Base-by-base conservation (phyloP, 2,329 filamentous ascomycete species). In the Bipolaris oryzae region DNA sequence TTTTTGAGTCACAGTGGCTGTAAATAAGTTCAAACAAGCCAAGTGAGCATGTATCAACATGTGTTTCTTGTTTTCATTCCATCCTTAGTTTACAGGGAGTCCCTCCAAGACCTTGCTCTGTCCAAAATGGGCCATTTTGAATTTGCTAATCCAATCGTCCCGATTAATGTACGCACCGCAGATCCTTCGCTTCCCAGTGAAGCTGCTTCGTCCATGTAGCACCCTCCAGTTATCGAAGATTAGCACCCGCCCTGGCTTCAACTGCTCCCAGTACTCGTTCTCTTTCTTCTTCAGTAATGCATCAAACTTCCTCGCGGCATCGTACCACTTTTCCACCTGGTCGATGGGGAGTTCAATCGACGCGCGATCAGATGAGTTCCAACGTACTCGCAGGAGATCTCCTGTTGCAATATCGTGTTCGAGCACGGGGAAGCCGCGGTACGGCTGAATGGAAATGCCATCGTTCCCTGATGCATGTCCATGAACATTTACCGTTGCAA, bases 171-270 rank as follows among this genome's bases (percentile, higher is more conserved):
- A 98, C 9, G 86, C 94, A 57, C 95, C 95, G 75, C 93, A 97
- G 71, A 99, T 90, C 64, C 93, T 87, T 64, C 95, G 83, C 71
- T 89, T 87, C 1, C 95, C 95, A 5, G 87, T 89, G 70, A 98
- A 99, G 0, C 85, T 85, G 49, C 87, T 87, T 66, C 95, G 83
- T 1, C 94, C 95, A 76, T 99, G 95, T 66, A 98, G 79, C 33
- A 97, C 89, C 57, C 95, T 85, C 92, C 94, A 97, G 71, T 99
- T 98, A 73, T 99, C 91, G 75, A 99, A 97, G 44, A 98, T 90
- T 90, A 97, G 71, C 5, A 92, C 84, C 50, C 81, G 86, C 2
- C 95, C 95, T 0, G 95, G 94, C 68, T 84, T 78, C 53, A 99
- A 79, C 76, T 96, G 89, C 62, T 89, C 87, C 89, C 90, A 90